Evolutionary conservation across 1,284 basidiomycete genomes (phyloP).

Genomic region (Microbotryum violaceum): DNA sequence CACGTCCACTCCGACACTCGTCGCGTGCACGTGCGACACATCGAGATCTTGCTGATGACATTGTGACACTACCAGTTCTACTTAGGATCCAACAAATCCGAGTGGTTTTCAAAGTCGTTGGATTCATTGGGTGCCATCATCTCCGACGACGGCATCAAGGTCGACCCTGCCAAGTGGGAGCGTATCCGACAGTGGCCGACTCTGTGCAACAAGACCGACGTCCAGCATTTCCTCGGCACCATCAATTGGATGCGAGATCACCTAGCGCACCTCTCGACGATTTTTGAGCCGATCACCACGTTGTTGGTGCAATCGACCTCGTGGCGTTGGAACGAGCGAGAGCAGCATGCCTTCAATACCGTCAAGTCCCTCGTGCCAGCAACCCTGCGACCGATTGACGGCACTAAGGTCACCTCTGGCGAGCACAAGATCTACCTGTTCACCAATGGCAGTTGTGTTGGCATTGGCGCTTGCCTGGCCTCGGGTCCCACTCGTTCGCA

Average conservation of each 20-base stretch:
- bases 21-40: too few species aligned
- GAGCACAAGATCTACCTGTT: too few species aligned
- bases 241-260: slow-evolving; percentile 45
- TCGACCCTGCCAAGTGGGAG: slow-evolving; percentile 36
- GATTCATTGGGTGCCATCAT: slow-evolving; percentile 40
- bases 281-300: slow-evolving; percentile 25
- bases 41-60: slow-evolving; percentile 35
- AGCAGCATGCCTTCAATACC: slow-evolving; percentile 36
- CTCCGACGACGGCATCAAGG: slow-evolving; percentile 37
- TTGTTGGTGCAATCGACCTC: slow-evolving; percentile 37
- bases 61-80: slow-evolving; percentile 33
- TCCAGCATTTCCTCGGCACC: slow-evolving; percentile 45
- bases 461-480: too few species aligned
- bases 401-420: too few species aligned
- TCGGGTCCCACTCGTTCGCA: too few species aligned
- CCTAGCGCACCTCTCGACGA: slow-evolving; percentile 41
- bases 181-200: slow-evolving; percentile 30
- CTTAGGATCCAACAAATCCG: slow-evolving; percentile 32
- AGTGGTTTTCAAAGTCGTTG: slow-evolving; percentile 32
- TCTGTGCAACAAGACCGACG: slow-evolving; percentile 41
- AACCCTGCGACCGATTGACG: too few species aligned
- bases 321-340: too few species aligned
- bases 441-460: too few species aligned
- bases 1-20: too few species aligned
- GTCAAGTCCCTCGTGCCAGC: too few species aligned